Conservation (phyloP, 169 alveolate genomes). For the Eimeria acervulina region DNA sequence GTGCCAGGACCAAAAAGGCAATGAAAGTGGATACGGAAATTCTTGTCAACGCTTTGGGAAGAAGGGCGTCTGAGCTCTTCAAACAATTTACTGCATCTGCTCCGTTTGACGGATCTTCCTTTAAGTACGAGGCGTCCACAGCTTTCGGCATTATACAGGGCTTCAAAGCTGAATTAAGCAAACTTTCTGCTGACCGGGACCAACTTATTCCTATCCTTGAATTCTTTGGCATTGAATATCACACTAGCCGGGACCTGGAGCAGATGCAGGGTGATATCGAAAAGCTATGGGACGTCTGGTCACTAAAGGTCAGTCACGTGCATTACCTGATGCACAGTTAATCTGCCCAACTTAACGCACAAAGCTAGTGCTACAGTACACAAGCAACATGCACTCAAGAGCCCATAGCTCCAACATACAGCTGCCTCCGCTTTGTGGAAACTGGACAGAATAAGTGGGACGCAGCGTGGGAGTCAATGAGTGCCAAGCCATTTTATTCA, state of each 20-base stretch:
- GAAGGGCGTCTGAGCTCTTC: constrained; percentile 78
- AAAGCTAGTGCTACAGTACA: neutral
- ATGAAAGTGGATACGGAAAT: constrained; percentile 81
- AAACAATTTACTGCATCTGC: constrained; percentile 76
- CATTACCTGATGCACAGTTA: neutral
- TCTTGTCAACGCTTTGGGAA: constrained; percentile 46
- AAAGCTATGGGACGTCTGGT: constrained; percentile 78
- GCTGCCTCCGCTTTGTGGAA: neutral
- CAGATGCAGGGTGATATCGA: constrained; percentile 74
- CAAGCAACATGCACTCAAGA: neutral
- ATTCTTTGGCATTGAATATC: constrained; percentile 81
- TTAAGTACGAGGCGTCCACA: constrained; percentile 70
- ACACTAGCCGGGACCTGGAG: constrained; percentile 73
- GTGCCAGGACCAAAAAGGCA: constrained; percentile 81
- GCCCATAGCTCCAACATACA: too few relatives aligned
- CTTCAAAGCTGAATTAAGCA: constrained; percentile 75
- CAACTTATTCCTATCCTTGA: constrained; percentile 81
- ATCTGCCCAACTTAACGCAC: neutral
- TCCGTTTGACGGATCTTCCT: constrained; percentile 79
- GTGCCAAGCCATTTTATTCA: constrained; percentile 58
- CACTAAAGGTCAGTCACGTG: constrained; percentile 63
- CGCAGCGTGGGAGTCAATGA: constrained; percentile 74
- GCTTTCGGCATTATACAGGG: constrained; percentile 80
- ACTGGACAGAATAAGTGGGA: constrained; percentile 83
- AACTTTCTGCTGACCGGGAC: constrained; percentile 73